These are phyloP conservation scores for Plectosphaerella plurivora DNA, from an alignment of 2,329 filamentous ascomycete genomes.

Conservation along the genomic window DNA sequence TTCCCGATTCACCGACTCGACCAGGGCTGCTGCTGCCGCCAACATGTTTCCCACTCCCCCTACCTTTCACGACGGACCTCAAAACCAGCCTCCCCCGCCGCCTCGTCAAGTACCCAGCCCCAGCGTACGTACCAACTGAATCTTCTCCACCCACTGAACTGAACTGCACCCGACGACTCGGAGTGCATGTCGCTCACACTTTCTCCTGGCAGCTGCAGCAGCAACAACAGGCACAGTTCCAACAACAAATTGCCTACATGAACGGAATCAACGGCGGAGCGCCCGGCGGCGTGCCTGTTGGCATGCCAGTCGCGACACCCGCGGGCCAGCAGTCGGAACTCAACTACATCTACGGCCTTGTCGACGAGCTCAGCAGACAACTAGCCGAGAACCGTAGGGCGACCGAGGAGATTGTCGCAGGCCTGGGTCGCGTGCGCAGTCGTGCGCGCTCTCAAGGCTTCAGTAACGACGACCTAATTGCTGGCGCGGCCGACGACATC, in stretches of 20 bases:
- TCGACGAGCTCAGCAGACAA: constrained; percentile 61
- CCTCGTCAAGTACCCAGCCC: background rate
- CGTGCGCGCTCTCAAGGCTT: constrained; percentile 47
- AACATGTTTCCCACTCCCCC: constrained; percentile 4
- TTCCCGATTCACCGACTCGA: constrained; percentile 2
- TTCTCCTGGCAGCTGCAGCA: constrained; percentile 8
- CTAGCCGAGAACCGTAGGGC: constrained; percentile 57
- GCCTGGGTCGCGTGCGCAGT: constrained; percentile 56
- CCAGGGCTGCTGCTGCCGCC: background rate
- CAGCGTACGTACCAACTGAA: background rate
- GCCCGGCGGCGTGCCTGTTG: constrained; percentile 32
- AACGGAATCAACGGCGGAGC: constrained; percentile 44
- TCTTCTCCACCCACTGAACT: background rate
- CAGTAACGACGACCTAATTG: constrained; percentile 55
- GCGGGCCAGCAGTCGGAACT: constrained; percentile 65
- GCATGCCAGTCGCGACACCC: constrained; percentile 53
- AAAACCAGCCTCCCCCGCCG: constrained; percentile 1
- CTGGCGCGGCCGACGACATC: constrained; percentile 50
- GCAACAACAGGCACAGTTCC: constrained; percentile 13
- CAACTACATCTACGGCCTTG: constrained; percentile 64
- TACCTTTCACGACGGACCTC: constrained; percentile 2
- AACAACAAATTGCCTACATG: constrained; percentile 26
- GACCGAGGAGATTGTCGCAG: constrained; percentile 61
- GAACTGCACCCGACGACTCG: no score
- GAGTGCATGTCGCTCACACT: no score